Base-by-base conservation (phyloP, 441 rosid species). In the Capsella rubella region DNA sequence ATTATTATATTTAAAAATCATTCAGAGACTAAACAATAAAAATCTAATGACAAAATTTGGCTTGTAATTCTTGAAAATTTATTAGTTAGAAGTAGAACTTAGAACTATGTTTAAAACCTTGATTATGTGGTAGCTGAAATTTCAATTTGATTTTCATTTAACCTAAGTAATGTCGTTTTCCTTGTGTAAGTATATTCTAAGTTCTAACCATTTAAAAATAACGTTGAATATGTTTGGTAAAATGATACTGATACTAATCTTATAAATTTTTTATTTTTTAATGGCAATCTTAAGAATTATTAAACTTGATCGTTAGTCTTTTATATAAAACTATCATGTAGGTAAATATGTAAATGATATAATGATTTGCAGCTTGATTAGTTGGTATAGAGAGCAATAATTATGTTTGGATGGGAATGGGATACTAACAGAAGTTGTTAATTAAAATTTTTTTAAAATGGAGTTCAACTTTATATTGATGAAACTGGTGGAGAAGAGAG, bases 361-460 rank as follows among this genome's bases (percentile, higher is more conserved):
- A 43, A 46, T 74, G 61, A 49, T 64, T 28, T 56, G 66, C 43
- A 49, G 18, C 39, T 47, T 69, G 46, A 76, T 70, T 69, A 76
- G 75, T 71, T 64, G 67, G 72, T 70, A 64, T 18, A 31, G 14
- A 39, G 49, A 31, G 72, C 72, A 56, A 76, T 64, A 64, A 76
- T 76, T 47, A 76, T 56, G 67, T 64, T 63, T 54, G 74, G 46
- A 75, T 69, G 50, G 47, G 70, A 69, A 69, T 75, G 65, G 45
- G 70, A 54, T 62, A 70, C 62, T 76, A 56, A 70, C 61, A 56
- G 56, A 64, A 76, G 59, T 69, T 54, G 79, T 58, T 69, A 16
- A 46, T 16, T 62, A 35, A 34, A 51, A 15, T 21, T 11, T 43
- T 43, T 43, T 28, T 1, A 28, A 55, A 13, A 47, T 25, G 34